These are phyloP conservation scores for Didymella arachidicola DNA, from an alignment of 2,329 filamentous ascomycete species.

Conservation along the genomic window DNA sequence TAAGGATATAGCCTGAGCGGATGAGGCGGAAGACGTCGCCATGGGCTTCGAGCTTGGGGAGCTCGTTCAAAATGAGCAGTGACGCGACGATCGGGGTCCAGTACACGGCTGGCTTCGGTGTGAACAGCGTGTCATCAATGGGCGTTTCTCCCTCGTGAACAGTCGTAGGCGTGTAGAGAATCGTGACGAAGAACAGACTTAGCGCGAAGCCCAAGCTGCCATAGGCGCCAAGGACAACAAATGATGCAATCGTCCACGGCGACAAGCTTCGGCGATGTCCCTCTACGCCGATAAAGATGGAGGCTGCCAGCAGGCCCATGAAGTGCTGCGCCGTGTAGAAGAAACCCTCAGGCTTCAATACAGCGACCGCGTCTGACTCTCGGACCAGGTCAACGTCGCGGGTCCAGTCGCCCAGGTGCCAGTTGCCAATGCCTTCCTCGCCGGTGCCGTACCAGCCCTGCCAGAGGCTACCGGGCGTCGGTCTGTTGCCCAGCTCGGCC, in stretches of 20 bases:
- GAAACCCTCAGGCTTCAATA: conserved; percentile 63
- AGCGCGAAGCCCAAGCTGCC: conserved; percentile 68
- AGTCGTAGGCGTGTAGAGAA: conserved; percentile 64
- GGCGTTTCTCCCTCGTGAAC: conserved; percentile 46
- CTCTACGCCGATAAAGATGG: conserved; percentile 65
- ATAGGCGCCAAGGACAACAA: conserved; percentile 66
- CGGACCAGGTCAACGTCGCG: conserved; percentile 61
- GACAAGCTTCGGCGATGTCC: conserved; percentile 66
- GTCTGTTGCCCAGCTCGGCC: conserved; percentile 54
- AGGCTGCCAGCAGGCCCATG: conserved; percentile 63
- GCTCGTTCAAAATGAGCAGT: conserved; percentile 56
- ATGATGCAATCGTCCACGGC: conserved; percentile 59
- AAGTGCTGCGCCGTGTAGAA: conserved; percentile 71
- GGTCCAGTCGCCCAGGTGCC: conserved; percentile 61
- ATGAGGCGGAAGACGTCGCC: conserved; percentile 35
- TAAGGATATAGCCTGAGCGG: conserved; percentile 35
- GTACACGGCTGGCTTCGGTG: conserved; percentile 44
- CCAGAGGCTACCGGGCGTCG: conserved; percentile 53
- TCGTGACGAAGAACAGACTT: conserved; percentile 68
- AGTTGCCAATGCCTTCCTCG: conserved; percentile 37
- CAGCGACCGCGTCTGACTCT: conserved; percentile 63
- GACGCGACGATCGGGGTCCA: conserved; percentile 57
- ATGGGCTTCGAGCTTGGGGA: conserved; percentile 37
- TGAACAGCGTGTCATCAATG: conserved; percentile 45
- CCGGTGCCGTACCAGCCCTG: conserved; percentile 51